Percentiles rank a stretch among this genome's conserved stretches.
phyloP scores from a whole-genome alignment of 148 eudicot species.

The Simmondsia chinensis region DNA sequence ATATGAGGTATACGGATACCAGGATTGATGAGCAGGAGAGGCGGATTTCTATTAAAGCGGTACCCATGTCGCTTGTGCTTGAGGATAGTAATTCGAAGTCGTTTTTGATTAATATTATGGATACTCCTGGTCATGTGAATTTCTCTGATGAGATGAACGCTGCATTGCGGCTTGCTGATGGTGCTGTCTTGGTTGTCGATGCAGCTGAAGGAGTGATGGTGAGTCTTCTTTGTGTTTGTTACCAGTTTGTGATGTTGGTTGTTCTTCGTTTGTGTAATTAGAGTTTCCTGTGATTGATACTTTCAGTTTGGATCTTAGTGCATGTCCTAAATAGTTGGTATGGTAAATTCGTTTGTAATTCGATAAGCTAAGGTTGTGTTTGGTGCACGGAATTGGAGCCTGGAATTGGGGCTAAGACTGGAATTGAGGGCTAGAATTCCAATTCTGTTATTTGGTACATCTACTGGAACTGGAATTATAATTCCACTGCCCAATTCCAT shows the following conservation, averaged over 20 bases:
- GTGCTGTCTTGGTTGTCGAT: slow-evolving; percentile 92
- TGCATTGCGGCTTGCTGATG: slow-evolving; percentile 95
- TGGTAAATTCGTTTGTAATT: too few relatives aligned
- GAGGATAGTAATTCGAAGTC: slow-evolving; percentile 96
- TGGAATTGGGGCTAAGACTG: too few relatives aligned
- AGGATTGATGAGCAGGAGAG: slow-evolving; percentile 99
- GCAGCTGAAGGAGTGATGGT: slow-evolving; percentile 99
- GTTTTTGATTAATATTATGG: slow-evolving; percentile 79
- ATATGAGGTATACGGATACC: slow-evolving; percentile 97
- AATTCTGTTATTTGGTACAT: too few relatives aligned
- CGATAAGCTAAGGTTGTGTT: too few relatives aligned
- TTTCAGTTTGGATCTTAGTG: too few relatives aligned
- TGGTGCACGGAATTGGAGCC: too few relatives aligned
- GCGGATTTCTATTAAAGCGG: slow-evolving; percentile 83
- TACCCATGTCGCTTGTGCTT: slow-evolving; percentile 94
- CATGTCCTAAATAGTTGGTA: too few relatives aligned
- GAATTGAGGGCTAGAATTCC: too few relatives aligned
- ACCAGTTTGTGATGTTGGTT: neutral
- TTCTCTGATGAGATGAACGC: slow-evolving; percentile 99
- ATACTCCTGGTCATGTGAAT: slow-evolving; percentile 94
- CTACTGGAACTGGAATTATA: too few relatives aligned
- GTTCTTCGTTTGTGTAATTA: neutral
- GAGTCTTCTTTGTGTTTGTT: slow-evolving; percentile 5
- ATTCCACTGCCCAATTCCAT: too few relatives aligned
- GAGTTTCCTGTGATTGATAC: too few relatives aligned